phyloP scores from a whole-genome alignment of 768 basidiomycete species.

The Pisolithus albus region DNA sequence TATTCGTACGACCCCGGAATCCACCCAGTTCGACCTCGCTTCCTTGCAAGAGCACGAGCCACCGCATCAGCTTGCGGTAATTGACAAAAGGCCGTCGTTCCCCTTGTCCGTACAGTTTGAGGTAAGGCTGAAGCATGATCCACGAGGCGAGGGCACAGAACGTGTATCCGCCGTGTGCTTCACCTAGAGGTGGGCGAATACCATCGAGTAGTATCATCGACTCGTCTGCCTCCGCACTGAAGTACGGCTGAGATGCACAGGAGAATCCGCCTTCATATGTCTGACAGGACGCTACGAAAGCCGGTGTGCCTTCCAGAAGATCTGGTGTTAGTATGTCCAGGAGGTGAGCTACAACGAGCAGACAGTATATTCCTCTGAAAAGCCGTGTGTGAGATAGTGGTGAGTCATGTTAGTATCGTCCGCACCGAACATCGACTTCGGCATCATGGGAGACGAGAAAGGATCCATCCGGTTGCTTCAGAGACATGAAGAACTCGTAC shows the following conservation, averaged over 20 bases:
- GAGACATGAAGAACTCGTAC: slow-evolving; percentile 83
- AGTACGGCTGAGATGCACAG: slow-evolving; percentile 68
- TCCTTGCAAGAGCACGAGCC: slow-evolving; percentile 86
- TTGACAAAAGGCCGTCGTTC: slow-evolving; percentile 42
- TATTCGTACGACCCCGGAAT: slow-evolving; percentile 90
- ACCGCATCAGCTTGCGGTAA: slow-evolving; percentile 55
- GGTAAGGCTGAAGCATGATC: slow-evolving; percentile 64
- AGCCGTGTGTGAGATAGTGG: background rate
- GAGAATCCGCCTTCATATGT: slow-evolving; percentile 98
- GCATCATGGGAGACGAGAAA: slow-evolving; percentile 83
- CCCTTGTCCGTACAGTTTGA: slow-evolving; percentile 18
- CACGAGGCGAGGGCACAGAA: slow-evolving; percentile 88
- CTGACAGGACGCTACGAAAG: slow-evolving; percentile 84
- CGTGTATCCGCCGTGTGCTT: slow-evolving; percentile 97
- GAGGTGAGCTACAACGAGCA: slow-evolving; percentile 75
- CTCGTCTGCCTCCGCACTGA: slow-evolving; percentile 23
- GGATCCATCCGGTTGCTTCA: slow-evolving; percentile 91
- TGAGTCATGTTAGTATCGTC: background rate
- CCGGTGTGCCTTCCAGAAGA: slow-evolving; percentile 66
- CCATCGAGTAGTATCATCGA: slow-evolving; percentile 29
- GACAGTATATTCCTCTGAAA: slow-evolving; percentile 85
- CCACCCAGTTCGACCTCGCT: slow-evolving; percentile 79
- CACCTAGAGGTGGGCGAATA: slow-evolving; percentile 76
- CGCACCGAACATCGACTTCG: slow-evolving; percentile 90
- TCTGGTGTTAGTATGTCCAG: slow-evolving; percentile 86